These are phyloP conservation scores for Luffa acutangula DNA, from an alignment of 306 rosid genomes.

Conservation along the genomic window DNA sequence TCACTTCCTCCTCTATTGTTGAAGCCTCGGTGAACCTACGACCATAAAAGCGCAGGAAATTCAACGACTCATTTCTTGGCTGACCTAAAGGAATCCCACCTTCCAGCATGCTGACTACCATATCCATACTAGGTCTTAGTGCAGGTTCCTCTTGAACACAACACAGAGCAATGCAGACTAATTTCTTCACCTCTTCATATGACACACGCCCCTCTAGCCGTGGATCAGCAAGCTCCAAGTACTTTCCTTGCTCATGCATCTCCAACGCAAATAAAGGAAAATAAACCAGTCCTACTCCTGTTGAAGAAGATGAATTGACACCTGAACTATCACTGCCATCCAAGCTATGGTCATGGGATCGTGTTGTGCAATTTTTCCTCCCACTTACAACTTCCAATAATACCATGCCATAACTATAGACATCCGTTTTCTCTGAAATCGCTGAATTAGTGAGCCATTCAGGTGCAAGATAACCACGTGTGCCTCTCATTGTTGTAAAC, in stretches of 20 bases:
- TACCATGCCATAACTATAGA: conserved; percentile 89
- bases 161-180: conserved; percentile 63
- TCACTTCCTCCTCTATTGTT: conserved; percentile 36
- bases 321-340: conserved; percentile 46
- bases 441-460: conserved; percentile 92
- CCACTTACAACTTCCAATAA: conserved; percentile 78
- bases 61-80: conserved; percentile 63
- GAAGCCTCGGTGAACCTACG: conserved; percentile 72
- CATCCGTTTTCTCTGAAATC: conserved; percentile 80
- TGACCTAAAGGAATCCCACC: conserved; percentile 50
- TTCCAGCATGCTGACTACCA: conserved; percentile 74
- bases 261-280: conserved; percentile 74
- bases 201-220: conserved; percentile 63
- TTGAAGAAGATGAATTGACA: conserved; percentile 38
- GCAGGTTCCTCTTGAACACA: conserved; percentile 85
- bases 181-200: conserved; percentile 53
- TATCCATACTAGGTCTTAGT: conserved; percentile 69
- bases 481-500: conserved; percentile 94
- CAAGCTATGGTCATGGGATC: conserved; percentile 51
- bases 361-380: conserved; percentile 50
- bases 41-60: conserved; percentile 77
- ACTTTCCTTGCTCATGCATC: conserved; percentile 72
- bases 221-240: conserved; percentile 66
- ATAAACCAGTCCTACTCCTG: conserved; percentile 44
- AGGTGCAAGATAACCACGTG: conserved; percentile 90